Conservation (phyloP, 2,329 filamentous ascomycete species). For the Colletotrichum plurivorum region DNA sequence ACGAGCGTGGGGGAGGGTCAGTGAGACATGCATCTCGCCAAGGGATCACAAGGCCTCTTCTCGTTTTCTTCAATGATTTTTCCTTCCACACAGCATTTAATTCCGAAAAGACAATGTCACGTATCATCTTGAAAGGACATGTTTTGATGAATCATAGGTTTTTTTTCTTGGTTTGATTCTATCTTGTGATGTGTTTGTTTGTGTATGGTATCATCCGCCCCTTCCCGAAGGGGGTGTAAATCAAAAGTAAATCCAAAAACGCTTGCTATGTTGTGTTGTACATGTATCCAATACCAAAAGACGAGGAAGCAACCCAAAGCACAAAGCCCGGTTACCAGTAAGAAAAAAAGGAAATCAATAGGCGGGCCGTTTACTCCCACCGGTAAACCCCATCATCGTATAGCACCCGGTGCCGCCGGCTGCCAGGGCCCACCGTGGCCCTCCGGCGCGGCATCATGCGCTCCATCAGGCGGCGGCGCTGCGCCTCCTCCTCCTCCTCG, state of each 20-base stretch:
- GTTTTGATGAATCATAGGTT: slow-evolving; percentile 2
- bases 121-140: too few relatives aligned
- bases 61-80: not conserved
- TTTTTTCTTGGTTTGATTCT: not conserved
- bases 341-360: slow-evolving; percentile 20
- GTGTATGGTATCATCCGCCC: slow-evolving; percentile 32
- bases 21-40: slow-evolving; percentile 35
- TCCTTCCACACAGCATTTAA: not conserved
- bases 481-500: slow-evolving; percentile 55
- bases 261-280: slow-evolving; percentile 30
- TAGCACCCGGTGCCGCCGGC: slow-evolving; percentile 51
- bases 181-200: not conserved
- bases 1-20: not conserved
- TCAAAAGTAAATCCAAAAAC: slow-evolving; percentile 13
- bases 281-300: not conserved
- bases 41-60: slow-evolving; percentile 22
- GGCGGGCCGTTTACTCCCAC: slow-evolving; percentile 51
- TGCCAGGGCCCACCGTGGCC: slow-evolving; percentile 53
- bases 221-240: slow-evolving; percentile 4
- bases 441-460: slow-evolving; percentile 56
- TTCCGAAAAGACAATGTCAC: too few relatives aligned
- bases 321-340: not conserved
- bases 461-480: slow-evolving; percentile 56
- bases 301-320: not conserved
- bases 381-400: slow-evolving; percentile 58